phyloP scores from a whole-genome alignment of 257 asterid genomes.

The Nicotiana sylvestris region DNA sequence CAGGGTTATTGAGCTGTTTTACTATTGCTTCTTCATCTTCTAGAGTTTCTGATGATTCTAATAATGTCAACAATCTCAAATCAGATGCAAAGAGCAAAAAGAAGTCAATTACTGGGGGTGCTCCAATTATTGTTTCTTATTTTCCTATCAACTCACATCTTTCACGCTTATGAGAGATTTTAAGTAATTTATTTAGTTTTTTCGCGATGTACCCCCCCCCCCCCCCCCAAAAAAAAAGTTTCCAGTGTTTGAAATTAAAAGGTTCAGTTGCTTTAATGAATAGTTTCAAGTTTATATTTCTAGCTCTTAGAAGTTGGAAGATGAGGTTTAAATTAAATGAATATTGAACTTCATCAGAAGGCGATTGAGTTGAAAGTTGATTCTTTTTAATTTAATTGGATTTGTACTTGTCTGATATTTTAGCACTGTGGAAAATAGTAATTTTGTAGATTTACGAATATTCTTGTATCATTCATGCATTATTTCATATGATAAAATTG shows the following conservation, averaged over 20 bases:
- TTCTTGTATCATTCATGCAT: too few species aligned
- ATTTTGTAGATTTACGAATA: too few species aligned
- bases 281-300: too few species aligned
- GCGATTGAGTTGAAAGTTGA: neutral
- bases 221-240: too few species aligned
- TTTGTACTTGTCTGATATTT: neutral
- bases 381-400: neutral
- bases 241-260: too few species aligned
- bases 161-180: slow-evolving; percentile 17
- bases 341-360: neutral
- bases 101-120: neutral
- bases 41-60: slow-evolving; percentile 5
- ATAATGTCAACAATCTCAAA: neutral
- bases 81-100: neutral
- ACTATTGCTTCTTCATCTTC: neutral
- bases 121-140: slow-evolving; percentile 27
- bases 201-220: too few species aligned
- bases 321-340: neutral
- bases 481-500: too few species aligned
- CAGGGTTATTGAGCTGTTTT: slow-evolving; percentile 20
- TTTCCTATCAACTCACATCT: slow-evolving; percentile 34
- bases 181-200: too few species aligned
- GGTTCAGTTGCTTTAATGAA: too few species aligned
- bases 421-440: neutral
- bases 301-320: too few species aligned